These are phyloP conservation scores for Dentiscutata heterogama DNA, from an alignment of 371 early-diverging fungal genomes.

Conservation along the genomic window DNA sequence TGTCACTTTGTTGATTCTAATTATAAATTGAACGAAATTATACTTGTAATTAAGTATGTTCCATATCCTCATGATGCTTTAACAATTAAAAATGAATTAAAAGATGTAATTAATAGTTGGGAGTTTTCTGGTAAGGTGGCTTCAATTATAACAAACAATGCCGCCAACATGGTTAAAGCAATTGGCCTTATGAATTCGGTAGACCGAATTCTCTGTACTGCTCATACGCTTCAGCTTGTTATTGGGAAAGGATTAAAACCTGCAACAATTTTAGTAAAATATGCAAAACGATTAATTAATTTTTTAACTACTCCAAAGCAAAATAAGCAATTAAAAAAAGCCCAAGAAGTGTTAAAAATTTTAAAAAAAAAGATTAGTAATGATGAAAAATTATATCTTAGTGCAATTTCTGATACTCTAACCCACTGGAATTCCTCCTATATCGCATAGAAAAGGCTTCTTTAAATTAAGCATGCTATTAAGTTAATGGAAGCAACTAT, in stretches of 20 bases:
- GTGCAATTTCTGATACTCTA: too few species aligned
- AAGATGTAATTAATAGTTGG: not conserved
- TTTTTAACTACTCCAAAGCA: conserved; percentile 4
- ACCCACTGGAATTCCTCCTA: too few species aligned
- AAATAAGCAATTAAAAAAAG: not conserved
- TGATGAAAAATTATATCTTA: not conserved
- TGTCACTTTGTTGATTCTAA: not conserved
- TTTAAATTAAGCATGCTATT: too few species aligned
- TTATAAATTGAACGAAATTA: not conserved
- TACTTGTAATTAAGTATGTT: not conserved
- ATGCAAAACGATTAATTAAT: not conserved
- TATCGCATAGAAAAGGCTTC: too few species aligned
- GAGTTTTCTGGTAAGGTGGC: not conserved
- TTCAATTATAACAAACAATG: conserved; percentile 18
- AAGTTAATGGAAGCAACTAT: too few species aligned
- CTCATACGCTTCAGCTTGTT: conserved; percentile 4
- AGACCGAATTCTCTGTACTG: not conserved
- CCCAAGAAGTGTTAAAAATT: not conserved
- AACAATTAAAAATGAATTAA: not conserved
- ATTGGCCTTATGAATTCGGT: not conserved
- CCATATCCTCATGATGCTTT: not conserved
- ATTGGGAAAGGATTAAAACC: not conserved
- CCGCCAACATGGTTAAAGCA: not conserved
- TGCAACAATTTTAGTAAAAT: not conserved
- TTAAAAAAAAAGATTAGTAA: not conserved